These are phyloP conservation scores for Daldinia grandis DNA, from an alignment of 495 filamentous ascomycete genomes.

Conservation along the genomic window DNA sequence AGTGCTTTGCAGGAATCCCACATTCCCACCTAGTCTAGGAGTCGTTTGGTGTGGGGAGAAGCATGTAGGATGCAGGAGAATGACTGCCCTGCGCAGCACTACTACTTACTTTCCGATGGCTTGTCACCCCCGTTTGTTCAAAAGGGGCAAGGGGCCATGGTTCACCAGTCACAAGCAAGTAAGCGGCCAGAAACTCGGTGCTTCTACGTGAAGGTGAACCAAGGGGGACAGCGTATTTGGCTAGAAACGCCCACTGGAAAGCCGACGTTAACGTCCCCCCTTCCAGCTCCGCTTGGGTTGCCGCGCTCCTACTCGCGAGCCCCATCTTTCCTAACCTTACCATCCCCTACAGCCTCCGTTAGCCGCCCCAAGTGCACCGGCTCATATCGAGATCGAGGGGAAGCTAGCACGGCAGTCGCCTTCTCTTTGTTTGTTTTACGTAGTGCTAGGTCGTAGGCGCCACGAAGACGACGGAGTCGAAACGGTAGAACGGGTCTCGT, in stretches of 20 bases:
- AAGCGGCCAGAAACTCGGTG: conserved; percentile 45
- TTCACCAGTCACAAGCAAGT: conserved; percentile 39
- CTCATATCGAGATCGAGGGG: conserved; percentile 48
- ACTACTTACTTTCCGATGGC: conserved; percentile 40
- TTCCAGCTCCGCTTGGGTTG: conserved; percentile 38
- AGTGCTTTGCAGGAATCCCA: conserved; percentile 30
- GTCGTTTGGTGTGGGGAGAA: conserved; percentile 25
- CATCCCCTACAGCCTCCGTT: conserved; percentile 42
- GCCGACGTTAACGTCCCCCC: conserved; percentile 27
- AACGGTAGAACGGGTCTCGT: conserved; percentile 41
- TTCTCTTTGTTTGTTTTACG: conserved; percentile 28
- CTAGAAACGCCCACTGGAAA: conserved; percentile 22
- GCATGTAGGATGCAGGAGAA: conserved; percentile 21
- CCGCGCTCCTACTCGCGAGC: conserved; percentile 42
- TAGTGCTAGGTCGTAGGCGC: conserved; percentile 27
- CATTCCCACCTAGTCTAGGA: conserved; percentile 13
- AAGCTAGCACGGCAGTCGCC: conserved; percentile 46
- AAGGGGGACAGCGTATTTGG: conserved; percentile 21
- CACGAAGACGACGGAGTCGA: conserved; percentile 39
- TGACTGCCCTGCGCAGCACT: conserved; percentile 22
- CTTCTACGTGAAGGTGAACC: conserved; percentile 34
- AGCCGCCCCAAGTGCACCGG: conserved; percentile 43
- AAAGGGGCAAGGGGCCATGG: conserved; percentile 34
- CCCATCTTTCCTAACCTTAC: conserved; percentile 37
- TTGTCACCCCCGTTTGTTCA: conserved; percentile 38